phyloP scores from a whole-genome alignment of 106 monocot species.

The Dendrobium officinale region DNA sequence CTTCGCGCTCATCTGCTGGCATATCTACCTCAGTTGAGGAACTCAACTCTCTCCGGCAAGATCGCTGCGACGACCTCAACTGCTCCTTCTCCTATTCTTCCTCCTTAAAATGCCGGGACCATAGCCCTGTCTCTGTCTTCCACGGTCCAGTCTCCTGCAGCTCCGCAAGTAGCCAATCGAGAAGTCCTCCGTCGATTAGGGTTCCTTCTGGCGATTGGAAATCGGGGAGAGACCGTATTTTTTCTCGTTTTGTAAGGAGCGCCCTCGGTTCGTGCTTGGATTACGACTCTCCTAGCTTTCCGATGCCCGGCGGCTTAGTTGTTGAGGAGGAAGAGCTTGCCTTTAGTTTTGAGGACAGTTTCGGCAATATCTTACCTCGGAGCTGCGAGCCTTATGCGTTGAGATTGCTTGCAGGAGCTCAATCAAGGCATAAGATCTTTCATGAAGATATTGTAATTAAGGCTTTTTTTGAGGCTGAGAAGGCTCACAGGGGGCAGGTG shows the following conservation, averaged over 20 bases:
- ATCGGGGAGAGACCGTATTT: conserved; percentile 41
- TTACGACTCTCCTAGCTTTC: conserved; percentile 42
- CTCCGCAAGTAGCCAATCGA: conserved; percentile 19
- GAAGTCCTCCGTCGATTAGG: conserved; percentile 35
- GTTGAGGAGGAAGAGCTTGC: conserved; percentile 27
- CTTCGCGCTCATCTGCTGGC: conserved; percentile 12
- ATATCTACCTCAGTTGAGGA: conserved; percentile 27
- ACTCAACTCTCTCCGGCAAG: conserved; percentile 19
- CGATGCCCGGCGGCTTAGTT: conserved; percentile 6
- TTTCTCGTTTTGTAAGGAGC: conserved; percentile 54
- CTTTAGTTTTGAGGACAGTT: conserved; percentile 34
- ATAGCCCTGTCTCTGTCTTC: conserved; percentile 81
- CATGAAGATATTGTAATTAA: conserved; percentile 68
- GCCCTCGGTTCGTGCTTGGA: conserved; percentile 88
- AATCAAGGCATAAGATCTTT: conserved; percentile 75
- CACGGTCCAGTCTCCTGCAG: conserved; percentile 49
- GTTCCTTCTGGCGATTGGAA: conserved; percentile 25
- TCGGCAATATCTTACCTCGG: conserved; percentile 7
- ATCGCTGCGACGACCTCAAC: conserved; percentile 42
- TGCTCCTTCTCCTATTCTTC: conserved; percentile 51
- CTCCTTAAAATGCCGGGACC: conserved; percentile 61
- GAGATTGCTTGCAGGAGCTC: conserved; percentile 55
- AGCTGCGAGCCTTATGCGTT: conserved; percentile 41
- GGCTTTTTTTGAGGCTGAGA: conserved; percentile 87
- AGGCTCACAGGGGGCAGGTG: conserved; percentile 92